phyloP scores from a whole-genome alignment of 148 eudicot species.

The Cornus florida region DNA sequence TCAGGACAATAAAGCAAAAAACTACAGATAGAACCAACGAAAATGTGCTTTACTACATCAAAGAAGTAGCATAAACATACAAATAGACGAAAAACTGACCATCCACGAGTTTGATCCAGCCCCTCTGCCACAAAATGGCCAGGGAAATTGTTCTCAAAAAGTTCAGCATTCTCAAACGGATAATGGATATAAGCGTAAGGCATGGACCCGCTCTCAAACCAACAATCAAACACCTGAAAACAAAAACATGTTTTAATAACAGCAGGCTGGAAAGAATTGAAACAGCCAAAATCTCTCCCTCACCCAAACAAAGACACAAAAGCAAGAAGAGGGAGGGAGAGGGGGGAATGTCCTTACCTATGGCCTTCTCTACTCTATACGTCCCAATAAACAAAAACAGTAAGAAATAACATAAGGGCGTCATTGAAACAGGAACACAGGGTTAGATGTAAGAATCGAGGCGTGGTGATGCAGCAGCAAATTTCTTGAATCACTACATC shows the following conservation, averaged over 20 bases:
- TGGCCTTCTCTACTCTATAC: no score
- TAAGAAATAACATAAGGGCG: neutral
- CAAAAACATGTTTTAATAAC: neutral
- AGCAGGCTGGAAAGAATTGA: neutral
- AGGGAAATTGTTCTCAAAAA: slow-evolving; percentile 83
- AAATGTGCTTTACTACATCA: neutral
- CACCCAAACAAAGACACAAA: no score
- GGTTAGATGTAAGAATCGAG: no score
- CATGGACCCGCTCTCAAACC: slow-evolving; percentile 99
- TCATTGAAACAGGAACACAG: no score
- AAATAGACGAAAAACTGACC: slow-evolving; percentile 45
- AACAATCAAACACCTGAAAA: slow-evolving; percentile 93
- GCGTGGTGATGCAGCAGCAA: no score
- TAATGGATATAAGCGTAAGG: slow-evolving; percentile 97
- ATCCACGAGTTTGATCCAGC: slow-evolving; percentile 96
- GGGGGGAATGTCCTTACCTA: no score
- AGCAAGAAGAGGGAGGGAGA: neutral
- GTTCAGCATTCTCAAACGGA: slow-evolving; percentile 89
- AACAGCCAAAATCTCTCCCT: neutral
- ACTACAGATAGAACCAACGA: no score
- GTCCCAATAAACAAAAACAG: neutral
- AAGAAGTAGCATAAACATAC: neutral
- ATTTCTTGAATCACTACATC: no score
- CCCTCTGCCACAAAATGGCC: slow-evolving; percentile 99
- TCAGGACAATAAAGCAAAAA: no score